Base-by-base conservation (phyloP, 192 early-diverging fungal genomes). In the Rhizophagus clarus region DNA sequence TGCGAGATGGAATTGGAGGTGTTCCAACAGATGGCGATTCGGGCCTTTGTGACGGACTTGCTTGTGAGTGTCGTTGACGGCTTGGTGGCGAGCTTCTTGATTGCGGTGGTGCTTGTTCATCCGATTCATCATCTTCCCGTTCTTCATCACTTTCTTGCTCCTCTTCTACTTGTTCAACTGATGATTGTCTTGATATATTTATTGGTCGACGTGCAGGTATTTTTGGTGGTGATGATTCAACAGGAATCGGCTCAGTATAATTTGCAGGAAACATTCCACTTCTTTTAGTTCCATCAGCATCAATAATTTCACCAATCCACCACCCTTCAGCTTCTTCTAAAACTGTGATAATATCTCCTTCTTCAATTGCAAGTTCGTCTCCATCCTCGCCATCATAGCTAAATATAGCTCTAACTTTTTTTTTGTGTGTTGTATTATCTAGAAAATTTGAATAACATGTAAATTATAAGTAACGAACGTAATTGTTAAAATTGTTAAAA, bases 201-300 rank as follows among this genome's bases (percentile, higher is more conserved):
- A 64, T 66, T 71, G 72, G 76, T 72, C 24, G 79, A 78, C 61
- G 82, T 61, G 79, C 74, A 66, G 34, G 75, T 73, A 47, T 75
- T 72, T 61, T 84, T 51, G 17, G 73, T 81, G 62, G 81, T 76
- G 31, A 82, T 42, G 73, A 82, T 75, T 81, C 28, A 79, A 17
- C 15, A 60, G 14, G 51, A 61, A 85, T 88, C 40, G 89, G 90
- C 81, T 95, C 94, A 14, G 92, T 93, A 76, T 99, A 99, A 83
- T 98, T 97, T 49, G 89, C 89, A 34, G 97, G 97, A 85, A 99
- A 98, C 87, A 99, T 94, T 10, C 97, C 97, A n/a, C 76, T 84
- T 17, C 81, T 77, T 74, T 83, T 83, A 3, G 87, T 83, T 60
- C 93, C 92, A 67, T 83, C 81, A 11, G 88, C 85, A 82, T 95